Base-by-base conservation (phyloP, 768 basidiomycete species). In the Macrolepiota albuminosa region DNA sequence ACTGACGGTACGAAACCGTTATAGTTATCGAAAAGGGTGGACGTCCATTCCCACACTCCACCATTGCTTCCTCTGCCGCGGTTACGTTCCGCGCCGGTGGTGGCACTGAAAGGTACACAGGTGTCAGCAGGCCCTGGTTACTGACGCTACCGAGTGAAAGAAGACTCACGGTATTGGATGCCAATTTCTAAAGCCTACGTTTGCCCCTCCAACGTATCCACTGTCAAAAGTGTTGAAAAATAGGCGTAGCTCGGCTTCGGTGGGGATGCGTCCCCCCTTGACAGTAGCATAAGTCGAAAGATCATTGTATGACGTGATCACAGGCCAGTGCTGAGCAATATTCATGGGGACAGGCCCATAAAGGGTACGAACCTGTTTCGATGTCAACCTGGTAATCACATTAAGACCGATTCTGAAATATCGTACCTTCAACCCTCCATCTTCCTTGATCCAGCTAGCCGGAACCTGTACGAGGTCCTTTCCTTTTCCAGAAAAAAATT, bases 21-120 rank as follows among this genome's bases (percentile, higher is more conserved):
- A 61, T 84, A 78, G 31, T 76, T 77, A 24, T 85, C 87, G 48
- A 95, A 81, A 33, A 80, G 64, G 16, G 94, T 95, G 21, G 88
- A 89, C 0, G 96, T 97, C 95, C 95, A 98, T 76, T 98, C 95
- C 95, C 96, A 99, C 16, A 97, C 89, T 6, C 97, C 97, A 7
- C 97, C 97, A 64, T 99, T 98, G 62, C 86, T 84, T 11, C 91
- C 89, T 70, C 76, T 82, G 3, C 85, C 84, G 24, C 72, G 78
- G 59, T 69, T 67, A 54, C 71, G 75, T 60, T 75, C 75, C 61
- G 78, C 72, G 39, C 89, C 91, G 2, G 84, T 84, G 46, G 91
- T 92, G 24, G 89, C 84, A 34, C 89, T 91, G 52, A 10, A 49
- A 11, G 16, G 5, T 6, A 56, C 18, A 26, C 39, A 7, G 56